Conservation (phyloP, 768 basidiomycete species). For the Neoboletus subvelutipes region DNA sequence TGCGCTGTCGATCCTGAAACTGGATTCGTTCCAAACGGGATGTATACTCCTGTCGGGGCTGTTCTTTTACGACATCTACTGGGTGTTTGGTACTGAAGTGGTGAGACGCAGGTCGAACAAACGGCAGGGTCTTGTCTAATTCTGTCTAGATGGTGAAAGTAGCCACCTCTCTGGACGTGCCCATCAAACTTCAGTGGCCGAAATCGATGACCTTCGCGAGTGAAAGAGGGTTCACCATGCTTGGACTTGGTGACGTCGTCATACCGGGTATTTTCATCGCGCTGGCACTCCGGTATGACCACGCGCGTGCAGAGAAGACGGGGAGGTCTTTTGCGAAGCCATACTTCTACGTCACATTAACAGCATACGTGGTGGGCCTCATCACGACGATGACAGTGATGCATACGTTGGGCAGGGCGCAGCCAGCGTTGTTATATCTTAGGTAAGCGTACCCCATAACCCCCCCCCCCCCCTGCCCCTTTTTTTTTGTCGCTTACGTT, state of each 20-base stretch:
- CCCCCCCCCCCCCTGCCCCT: not conserved
- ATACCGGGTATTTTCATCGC: constrained; percentile 72
- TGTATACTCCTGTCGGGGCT: constrained; percentile 77
- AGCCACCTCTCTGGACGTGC: constrained; percentile 84
- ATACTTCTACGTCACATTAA: constrained; percentile 71
- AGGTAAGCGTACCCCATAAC: constrained; percentile 49
- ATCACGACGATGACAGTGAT: constrained; percentile 79
- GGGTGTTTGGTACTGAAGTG: constrained; percentile 89
- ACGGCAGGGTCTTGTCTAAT: not conserved
- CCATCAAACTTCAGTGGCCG: constrained; percentile 91
- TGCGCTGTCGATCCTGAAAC: constrained; percentile 71
- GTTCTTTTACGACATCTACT: constrained; percentile 93
- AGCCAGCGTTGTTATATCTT: constrained; percentile 92
- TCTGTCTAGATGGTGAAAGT: constrained; percentile 82
- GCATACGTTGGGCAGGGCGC: constrained; percentile 73
- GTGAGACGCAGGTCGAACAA: constrained; percentile 43
- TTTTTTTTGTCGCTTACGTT: not conserved
- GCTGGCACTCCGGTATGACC: constrained; percentile 84
- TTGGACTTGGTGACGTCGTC: constrained; percentile 89
- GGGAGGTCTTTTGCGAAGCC: constrained; percentile 53
- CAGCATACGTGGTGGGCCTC: constrained; percentile 75
- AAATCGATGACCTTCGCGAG: constrained; percentile 55
- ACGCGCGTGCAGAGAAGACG: constrained; percentile 42
- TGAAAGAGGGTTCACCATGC: constrained; percentile 74
- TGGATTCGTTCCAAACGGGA: constrained; percentile 91